These are phyloP conservation scores for Sonneratia caseolaris DNA, from an alignment of 345 rosid species.

Conservation along the genomic window DNA sequence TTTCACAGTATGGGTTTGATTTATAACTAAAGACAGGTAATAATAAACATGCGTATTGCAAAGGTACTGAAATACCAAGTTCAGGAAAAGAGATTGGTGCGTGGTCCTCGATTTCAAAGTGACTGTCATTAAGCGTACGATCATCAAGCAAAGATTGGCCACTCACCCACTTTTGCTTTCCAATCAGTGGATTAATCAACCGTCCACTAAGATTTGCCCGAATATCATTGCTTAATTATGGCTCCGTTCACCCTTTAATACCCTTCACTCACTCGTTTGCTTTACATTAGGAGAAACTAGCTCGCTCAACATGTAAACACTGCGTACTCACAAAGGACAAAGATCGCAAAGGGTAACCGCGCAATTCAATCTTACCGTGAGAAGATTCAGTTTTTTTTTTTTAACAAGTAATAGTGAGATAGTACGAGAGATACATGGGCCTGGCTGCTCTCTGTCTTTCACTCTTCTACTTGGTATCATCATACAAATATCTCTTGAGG, in stretches of 20 bases:
- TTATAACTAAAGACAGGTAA: too few relatives aligned
- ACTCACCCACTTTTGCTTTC: neutral
- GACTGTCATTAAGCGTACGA: neutral
- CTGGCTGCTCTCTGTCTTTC: too few relatives aligned
- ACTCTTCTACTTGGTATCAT: neutral
- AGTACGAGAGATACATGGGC: too few relatives aligned
- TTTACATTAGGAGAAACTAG: neutral
- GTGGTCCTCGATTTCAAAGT: neutral
- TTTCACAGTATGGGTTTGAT: too few relatives aligned
- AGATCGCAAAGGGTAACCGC: too few relatives aligned
- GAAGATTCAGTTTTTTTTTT: too few relatives aligned
- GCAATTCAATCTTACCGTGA: too few relatives aligned
- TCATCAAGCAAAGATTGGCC: neutral
- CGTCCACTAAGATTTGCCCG: neutral
- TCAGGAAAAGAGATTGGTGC: neutral
- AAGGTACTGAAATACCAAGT: neutral
- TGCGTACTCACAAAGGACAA: neutral
- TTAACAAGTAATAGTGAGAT: too few relatives aligned
- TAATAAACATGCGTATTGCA: too few relatives aligned
- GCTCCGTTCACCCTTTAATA: neutral
- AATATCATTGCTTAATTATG: conserved; percentile 1
- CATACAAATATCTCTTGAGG: too few relatives aligned
- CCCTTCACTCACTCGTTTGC: too few relatives aligned
- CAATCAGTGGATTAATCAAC: neutral
- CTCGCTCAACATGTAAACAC: neutral